These are phyloP conservation scores for Themeda triandra DNA, from an alignment of 176 grass and related monocot species.

Conservation along the genomic window DNA sequence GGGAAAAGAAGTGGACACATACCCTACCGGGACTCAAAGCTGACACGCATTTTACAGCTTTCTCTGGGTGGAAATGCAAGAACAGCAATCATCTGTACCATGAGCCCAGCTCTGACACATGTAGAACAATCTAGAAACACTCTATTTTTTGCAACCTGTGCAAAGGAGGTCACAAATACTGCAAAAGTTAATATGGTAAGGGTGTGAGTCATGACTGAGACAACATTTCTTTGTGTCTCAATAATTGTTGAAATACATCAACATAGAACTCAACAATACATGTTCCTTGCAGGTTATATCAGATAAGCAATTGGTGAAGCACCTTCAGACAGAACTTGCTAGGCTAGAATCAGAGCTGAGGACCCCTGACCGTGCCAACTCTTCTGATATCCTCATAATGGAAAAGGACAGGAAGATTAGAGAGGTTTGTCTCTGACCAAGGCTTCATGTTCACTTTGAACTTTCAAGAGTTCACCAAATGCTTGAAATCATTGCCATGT, in stretches of 20 bases:
- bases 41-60: constrained; percentile 91
- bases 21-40: constrained; percentile 90
- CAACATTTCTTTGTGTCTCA: not conserved
- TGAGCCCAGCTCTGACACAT: constrained; percentile 85
- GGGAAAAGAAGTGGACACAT: constrained; percentile 84
- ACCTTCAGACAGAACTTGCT: constrained; percentile 90
- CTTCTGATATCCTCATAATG: constrained; percentile 62
- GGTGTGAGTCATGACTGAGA: not conserved
- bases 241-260: constrained; percentile 10
- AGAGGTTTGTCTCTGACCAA: constrained; percentile 48
- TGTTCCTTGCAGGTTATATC: constrained; percentile 72
- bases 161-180: constrained; percentile 92
- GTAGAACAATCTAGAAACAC: constrained; percentile 95
- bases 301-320: constrained; percentile 85
- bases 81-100: constrained; percentile 96
- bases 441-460: constrained; percentile 1
- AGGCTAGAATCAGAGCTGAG: constrained; percentile 80
- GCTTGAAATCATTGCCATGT: not conserved
- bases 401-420: constrained; percentile 83
- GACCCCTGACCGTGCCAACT: constrained; percentile 54
- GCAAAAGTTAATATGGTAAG: constrained; percentile 96
- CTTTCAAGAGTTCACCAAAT: constrained; percentile 12
- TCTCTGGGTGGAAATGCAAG: constrained; percentile 96
- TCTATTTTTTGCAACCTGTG: constrained; percentile 88
- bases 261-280: not conserved